Evolutionary conservation across 495 filamentous ascomycete species (phyloP).

Genomic region (Hypoxylon subgilvum): DNA sequence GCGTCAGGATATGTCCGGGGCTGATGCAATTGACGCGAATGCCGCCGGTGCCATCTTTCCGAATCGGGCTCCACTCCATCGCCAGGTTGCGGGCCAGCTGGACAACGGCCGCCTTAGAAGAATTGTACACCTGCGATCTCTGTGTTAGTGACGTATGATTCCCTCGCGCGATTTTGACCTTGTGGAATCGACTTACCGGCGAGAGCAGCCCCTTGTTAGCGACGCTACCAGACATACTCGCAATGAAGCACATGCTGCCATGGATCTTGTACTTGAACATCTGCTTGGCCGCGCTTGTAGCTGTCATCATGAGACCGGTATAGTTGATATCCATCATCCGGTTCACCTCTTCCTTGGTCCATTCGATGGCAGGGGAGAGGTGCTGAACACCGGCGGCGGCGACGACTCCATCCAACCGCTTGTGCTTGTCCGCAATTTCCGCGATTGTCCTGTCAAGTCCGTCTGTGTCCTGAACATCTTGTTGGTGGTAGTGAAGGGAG

Average conservation of each 20-base stretch:
- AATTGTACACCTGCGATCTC: conserved; percentile 63
- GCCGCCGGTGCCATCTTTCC: conserved; percentile 52
- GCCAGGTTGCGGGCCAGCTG: conserved; percentile 68
- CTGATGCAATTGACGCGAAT: conserved; percentile 72
- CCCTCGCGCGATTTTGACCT: not conserved
- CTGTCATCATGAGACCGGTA: conserved; percentile 77
- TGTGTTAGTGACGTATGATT: not conserved
- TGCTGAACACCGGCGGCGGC: conserved; percentile 79
- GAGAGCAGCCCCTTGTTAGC: conserved; percentile 73
- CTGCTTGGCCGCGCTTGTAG: conserved; percentile 71
- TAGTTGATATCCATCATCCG: conserved; percentile 78
- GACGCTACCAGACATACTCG: conserved; percentile 74
- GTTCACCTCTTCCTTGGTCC: conserved; percentile 68
- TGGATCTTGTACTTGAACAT: conserved; percentile 76
- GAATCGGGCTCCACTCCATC: conserved; percentile 70
- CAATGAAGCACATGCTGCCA: conserved; percentile 76
- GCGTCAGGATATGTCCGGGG: conserved; percentile 74
- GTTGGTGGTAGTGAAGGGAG: conserved; percentile 63
- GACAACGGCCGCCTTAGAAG: conserved; percentile 71
- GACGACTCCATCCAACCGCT: conserved; percentile 73
- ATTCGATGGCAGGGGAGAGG: conserved; percentile 71
- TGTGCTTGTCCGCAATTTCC: conserved; percentile 59
- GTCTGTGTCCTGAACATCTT: conserved; percentile 67
- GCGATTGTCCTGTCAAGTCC: conserved; percentile 61
- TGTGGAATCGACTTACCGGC: conserved; percentile 52